A percentile compares a stretch with the other conserved stretches of the same genome.
These are phyloP conservation scores for Akanthomyces uredinophilus DNA, from an alignment of 2,329 filamentous ascomycete genomes.

Conservation along the genomic window DNA sequence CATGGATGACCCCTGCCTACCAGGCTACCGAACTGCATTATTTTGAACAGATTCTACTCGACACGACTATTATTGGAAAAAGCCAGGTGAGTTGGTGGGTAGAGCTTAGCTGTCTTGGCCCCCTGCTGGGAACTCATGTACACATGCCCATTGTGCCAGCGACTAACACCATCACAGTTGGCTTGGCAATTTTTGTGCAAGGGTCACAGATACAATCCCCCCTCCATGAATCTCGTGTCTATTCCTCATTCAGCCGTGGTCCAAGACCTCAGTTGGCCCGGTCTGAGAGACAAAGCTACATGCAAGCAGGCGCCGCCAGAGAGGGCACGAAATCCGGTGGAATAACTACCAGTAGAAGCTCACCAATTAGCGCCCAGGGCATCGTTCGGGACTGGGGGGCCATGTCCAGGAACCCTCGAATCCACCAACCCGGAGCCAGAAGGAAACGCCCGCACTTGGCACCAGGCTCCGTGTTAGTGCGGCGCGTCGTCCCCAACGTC, in stretches of 20 bases:
- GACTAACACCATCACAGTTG: too few species aligned
- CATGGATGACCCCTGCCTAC: not conserved
- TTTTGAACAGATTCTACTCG: not conserved
- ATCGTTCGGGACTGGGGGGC: not conserved
- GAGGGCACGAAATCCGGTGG: not conserved
- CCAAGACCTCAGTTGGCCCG: not conserved
- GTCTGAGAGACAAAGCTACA: not conserved
- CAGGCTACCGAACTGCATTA: not conserved
- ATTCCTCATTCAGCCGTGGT: not conserved
- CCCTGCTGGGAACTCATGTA: not conserved
- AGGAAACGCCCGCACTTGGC: not conserved
- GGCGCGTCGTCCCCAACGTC: not conserved
- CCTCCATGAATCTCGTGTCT: not conserved
- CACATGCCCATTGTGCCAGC: too few species aligned
- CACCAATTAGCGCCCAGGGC: not conserved
- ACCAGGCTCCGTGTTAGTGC: not conserved
- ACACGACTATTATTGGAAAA: not conserved
- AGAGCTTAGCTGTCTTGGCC: not conserved
- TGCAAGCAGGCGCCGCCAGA: not conserved
- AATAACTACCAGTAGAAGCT: not conserved
- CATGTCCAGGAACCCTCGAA: not conserved
- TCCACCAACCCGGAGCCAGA: not conserved
- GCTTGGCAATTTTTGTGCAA: too few species aligned
- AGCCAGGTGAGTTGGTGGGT: not conserved
- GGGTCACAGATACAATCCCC: not conserved